A percentile compares a stretch with the other conserved stretches of the same genome.
These are phyloP conservation scores for Fomitopsis pinicola DNA, from an alignment of 1,284 basidiomycete species.

Conservation along the genomic window DNA sequence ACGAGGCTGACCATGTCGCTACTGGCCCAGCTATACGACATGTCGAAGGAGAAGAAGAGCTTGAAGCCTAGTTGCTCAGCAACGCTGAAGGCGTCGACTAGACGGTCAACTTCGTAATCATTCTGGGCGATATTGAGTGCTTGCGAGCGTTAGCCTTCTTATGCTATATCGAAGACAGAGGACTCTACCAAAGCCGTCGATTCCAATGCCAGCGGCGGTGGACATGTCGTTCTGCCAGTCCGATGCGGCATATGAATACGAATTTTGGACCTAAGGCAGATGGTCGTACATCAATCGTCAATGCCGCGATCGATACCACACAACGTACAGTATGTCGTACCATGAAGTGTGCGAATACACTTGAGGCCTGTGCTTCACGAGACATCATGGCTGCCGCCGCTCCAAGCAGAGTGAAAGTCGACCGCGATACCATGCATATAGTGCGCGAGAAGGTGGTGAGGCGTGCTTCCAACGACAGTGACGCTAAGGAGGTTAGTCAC, in stretches of 20 bases:
- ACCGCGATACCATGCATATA: neutral
- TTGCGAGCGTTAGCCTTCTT: neutral
- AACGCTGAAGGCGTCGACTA: conserved; percentile 26
- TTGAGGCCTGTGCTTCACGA: neutral
- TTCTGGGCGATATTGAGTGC: conserved; percentile 3
- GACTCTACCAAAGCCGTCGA: neutral
- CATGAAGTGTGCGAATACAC: neutral
- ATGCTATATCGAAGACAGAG: neutral
- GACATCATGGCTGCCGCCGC: neutral
- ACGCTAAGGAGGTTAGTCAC: too few relatives aligned
- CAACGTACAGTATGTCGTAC: neutral
- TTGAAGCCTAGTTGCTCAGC: conserved; percentile 27
- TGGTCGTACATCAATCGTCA: neutral
- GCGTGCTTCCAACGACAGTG: too few relatives aligned
- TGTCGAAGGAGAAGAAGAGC: conserved; percentile 32
- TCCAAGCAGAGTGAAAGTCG: neutral
- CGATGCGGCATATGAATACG: neutral
- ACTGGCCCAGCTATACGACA: conserved; percentile 22
- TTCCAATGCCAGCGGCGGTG: neutral
- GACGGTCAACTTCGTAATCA: conserved; percentile 24
- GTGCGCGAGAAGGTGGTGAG: too few relatives aligned
- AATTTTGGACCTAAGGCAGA: neutral
- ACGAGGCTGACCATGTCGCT: conserved; percentile 17
- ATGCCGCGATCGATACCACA: too few relatives aligned
- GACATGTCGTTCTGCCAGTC: neutral